Evolutionary conservation across 2,329 filamentous ascomycete species (phyloP).

Genomic region (Emericellopsis atlantica): DNA sequence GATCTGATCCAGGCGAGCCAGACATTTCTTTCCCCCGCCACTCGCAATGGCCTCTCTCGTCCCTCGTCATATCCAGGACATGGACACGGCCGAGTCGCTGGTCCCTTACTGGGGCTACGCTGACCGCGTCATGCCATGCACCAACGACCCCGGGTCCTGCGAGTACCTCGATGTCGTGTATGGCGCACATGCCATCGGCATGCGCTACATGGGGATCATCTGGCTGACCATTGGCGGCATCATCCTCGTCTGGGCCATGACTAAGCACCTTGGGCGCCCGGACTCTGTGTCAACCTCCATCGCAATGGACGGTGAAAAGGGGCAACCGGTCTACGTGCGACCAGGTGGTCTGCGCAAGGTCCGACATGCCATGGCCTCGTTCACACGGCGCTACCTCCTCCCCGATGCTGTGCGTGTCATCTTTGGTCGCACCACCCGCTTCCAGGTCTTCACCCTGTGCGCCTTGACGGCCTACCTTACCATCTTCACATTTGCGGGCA

Average conservation of each 20-base stretch:
- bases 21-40: too few species aligned
- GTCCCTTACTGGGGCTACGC: conserved; percentile 34
- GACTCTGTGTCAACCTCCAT: conserved; percentile 12
- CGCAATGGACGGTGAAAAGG: background rate
- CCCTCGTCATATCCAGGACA: conserved; percentile 27
- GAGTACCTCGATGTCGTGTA: conserved; percentile 40
- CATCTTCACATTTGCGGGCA: conserved; percentile 57
- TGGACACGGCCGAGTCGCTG: conserved; percentile 17
- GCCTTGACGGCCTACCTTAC: conserved; percentile 48
- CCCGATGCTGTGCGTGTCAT: conserved; percentile 42
- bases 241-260: conserved; percentile 26
- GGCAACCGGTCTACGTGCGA: background rate
- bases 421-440: conserved; percentile 55
- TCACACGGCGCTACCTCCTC: conserved; percentile 40
- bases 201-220: conserved; percentile 36
- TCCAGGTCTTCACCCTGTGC: conserved; percentile 52
- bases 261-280: conserved; percentile 11
- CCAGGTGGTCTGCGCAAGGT: conserved; percentile 13
- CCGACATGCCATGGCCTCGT: conserved; percentile 23
- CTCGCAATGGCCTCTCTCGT: conserved; percentile 1
- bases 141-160: conserved; percentile 32
- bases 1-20: background rate
- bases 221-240: conserved; percentile 33
- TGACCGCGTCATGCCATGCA: conserved; percentile 30
- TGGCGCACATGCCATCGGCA: conserved; percentile 30